Evolutionary conservation across 2,329 filamentous ascomycete species (phyloP), one percentile per base, ranked within the genome.

Genomic region (Chrysosporium queenslandicum): DNA sequence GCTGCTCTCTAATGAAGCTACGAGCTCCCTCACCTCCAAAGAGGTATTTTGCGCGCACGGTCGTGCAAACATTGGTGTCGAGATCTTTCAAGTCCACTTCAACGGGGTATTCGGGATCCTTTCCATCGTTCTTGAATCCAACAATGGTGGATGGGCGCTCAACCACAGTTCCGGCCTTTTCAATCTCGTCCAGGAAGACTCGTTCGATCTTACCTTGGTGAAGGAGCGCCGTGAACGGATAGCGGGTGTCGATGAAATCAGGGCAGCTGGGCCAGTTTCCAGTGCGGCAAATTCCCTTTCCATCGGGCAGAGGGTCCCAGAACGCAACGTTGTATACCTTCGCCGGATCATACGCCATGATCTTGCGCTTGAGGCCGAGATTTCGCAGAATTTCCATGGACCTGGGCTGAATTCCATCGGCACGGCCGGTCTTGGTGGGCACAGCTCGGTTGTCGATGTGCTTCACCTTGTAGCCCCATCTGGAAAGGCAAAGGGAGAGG

Each of bases 401-500:
- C 2, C 71, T 66, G 3, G 70, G 68, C 34, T 72, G 70, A 4
- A 74, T 62, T 1, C 70, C 71, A 56, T 71, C 70, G 2, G 71
- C 71, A 46, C 71, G 69, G 8, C 71, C 71, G 0, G 69, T 67
- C 55, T 71, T 69, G 16, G 71, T 59, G 1, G 66, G 66, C 0
- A 59, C 58, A 1, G 70, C 57, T 49, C 71, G 73, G 4, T 67
- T 62, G 55, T 75, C 72, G 21, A 74, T 88, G 71, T 95, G 88
- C 75, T 91, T 94, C 69, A 96, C 87, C 68, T 82, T 88, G 76
- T 95, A 96, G 18, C 90, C 90, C 87, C 89, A 95, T 73, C 89
- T 78, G 55, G 87, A 86, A 56, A 96, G 78, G 65, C 86, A 91
- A 27, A 89, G 89, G 7, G 88, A 92, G 21, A 95, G 78, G 71